A percentile compares a stretch with the other conserved stretches of the same genome.
These are phyloP conservation scores for Pneumocystis jirovecii DNA, from an alignment of 1,139 yeast genomes.

Conservation along the genomic window DNA sequence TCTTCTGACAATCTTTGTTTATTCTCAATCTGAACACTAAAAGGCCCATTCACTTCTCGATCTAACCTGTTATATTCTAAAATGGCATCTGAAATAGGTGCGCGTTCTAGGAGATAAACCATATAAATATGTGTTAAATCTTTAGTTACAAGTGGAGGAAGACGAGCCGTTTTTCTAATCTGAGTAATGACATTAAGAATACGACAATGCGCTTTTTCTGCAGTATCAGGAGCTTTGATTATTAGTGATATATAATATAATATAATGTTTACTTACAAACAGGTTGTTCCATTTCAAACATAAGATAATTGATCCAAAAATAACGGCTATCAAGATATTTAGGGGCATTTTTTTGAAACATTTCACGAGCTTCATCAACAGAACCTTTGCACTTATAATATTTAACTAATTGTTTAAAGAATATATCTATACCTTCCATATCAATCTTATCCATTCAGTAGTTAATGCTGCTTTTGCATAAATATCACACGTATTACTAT, in stretches of 20 bases:
- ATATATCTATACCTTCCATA: slow-evolving; percentile 15
- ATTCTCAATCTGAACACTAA: slow-evolving; percentile 16
- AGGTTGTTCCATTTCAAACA: slow-evolving; percentile 20
- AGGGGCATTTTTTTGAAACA: slow-evolving; percentile 16
- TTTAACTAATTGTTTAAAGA: not conserved
- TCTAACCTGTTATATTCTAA: slow-evolving; percentile 24
- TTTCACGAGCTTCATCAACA: slow-evolving; percentile 17
- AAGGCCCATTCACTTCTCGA: slow-evolving; percentile 24
- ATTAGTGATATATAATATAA: not conserved
- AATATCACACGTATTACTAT: slow-evolving; percentile 18
- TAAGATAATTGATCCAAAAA: slow-evolving; percentile 24
- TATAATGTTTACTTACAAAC: slow-evolving; percentile 5
- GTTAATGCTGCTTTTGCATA: slow-evolving; percentile 16
- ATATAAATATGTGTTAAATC: slow-evolving; percentile 22
- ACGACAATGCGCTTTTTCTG: slow-evolving; percentile 10
- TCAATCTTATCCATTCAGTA: slow-evolving; percentile 18
- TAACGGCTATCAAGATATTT: slow-evolving; percentile 17
- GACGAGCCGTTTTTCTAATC: slow-evolving; percentile 16
- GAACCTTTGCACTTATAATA: slow-evolving; percentile 13
- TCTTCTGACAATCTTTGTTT: slow-evolving; percentile 9
- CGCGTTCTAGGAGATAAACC: slow-evolving; percentile 20
- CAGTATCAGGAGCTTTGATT: slow-evolving; percentile 3
- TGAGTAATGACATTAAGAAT: slow-evolving; percentile 15
- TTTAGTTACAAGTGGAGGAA: slow-evolving; percentile 20
- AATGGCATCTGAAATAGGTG: slow-evolving; percentile 16